Evolutionary conservation across 495 filamentous ascomycete genomes (phyloP), one percentile per base, ranked within the genome.

Genomic region (Daldinia concentrica): DNA sequence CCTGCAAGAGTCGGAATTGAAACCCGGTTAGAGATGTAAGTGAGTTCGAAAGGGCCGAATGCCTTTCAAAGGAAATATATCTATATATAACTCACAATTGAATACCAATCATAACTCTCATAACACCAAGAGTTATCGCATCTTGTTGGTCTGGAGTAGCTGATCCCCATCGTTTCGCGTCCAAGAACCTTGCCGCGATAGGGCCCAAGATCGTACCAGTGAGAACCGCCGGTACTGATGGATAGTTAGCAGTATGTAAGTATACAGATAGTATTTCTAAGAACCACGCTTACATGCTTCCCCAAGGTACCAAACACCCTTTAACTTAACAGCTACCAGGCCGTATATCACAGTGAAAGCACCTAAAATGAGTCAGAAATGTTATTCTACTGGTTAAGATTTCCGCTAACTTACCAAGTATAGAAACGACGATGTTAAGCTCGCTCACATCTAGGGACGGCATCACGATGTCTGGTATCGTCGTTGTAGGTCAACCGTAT

Each of bases 291-390:
- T 65, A 88, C 86, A 78, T 37, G 86, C 86, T 80, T 88, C 86
- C 8, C 86, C 86, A 3, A 88, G 81, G 68, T 86, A 87, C 85
- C 85, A 87, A 65, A 71, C 76, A 26, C 81, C 81, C 68, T 87
- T 87, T 66, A 88, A 74, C 63, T 85, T 82, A 29, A 85, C 76
- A 6, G 86, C 86, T 32, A 87, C 78, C 69, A 86, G 77, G 29
- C 85, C 85, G 61, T 84, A 82, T 39, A 80, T 43, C 12, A 82
- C 64, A 37, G 74, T 79, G 64, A 83, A 83, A 50, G 75, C 71
- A 51, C 81, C 81, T 72, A 64, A 6, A 61, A 32, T 15, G 57
- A 19, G 24, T 70, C 15, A 73, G 34, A 3, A 65, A 32, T 15
- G 24, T 26, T 34, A 15, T 54, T 17, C 12, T 55, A 12, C 2